A percentile compares a stretch with the other conserved stretches of the same genome.
Evolutionary conservation across 495 filamentous ascomycete species (phyloP).

Genomic region (Penicillium antarcticum): DNA sequence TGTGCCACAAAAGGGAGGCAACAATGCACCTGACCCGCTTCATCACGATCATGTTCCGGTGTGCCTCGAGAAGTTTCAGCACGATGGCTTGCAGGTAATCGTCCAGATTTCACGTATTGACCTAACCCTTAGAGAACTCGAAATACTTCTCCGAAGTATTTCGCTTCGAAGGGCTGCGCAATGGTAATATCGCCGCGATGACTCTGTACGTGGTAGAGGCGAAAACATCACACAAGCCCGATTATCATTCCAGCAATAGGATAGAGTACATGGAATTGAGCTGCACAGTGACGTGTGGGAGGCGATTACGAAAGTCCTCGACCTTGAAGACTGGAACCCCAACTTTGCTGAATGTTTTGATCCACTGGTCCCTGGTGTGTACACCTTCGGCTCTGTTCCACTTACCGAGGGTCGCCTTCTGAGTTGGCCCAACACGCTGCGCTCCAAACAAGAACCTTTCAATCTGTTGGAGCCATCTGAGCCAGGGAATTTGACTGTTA

Average conservation of each 20-base stretch:
- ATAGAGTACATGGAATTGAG: too few relatives aligned
- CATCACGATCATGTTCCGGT: background rate
- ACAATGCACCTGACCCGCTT: too few relatives aligned
- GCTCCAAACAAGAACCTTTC: slow-evolving; percentile 3
- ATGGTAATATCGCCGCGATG: slow-evolving; percentile 7
- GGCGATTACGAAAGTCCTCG: background rate
- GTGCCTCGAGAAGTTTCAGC: background rate
- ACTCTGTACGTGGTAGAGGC: too few relatives aligned
- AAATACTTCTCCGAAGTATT: background rate
- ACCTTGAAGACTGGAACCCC: background rate
- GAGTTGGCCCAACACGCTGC: slow-evolving; percentile 5
- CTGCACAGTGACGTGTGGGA: too few relatives aligned
- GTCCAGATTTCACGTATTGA: background rate
- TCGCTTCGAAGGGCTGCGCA: slow-evolving; percentile 1
- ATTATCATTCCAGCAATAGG: too few relatives aligned
- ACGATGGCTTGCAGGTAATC: background rate
- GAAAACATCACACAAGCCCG: too few relatives aligned
- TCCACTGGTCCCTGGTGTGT: background rate
- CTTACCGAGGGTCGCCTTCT: slow-evolving; percentile 5
- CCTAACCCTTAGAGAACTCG: background rate
- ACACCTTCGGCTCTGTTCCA: background rate
- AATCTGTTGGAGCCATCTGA: background rate
- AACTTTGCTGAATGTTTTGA: too few relatives aligned
- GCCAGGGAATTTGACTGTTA: background rate
- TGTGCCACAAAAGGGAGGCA: background rate